A percentile compares a stretch with the other conserved stretches of the same genome.
phyloP scores from a whole-genome alignment of 169 alveolate species.

The Plasmodium fragile region DNA sequence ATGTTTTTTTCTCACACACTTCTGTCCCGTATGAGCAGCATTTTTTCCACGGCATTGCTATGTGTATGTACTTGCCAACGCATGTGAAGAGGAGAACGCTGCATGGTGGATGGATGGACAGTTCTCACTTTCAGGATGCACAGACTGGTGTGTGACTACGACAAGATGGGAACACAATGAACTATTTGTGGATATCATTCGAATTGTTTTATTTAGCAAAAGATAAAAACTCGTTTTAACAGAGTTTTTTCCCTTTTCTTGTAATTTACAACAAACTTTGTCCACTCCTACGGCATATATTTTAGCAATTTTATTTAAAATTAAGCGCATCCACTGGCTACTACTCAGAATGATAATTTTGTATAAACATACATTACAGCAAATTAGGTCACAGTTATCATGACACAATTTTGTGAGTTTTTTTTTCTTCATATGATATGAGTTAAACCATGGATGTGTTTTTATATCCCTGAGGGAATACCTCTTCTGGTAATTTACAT shows the following conservation, averaged over 20 bases:
- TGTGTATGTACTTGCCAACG: not conserved
- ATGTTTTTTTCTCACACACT: not conserved
- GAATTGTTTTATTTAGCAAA: constrained; percentile 36
- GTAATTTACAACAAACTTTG: not conserved
- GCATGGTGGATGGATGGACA: not conserved
- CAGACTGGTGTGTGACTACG: not conserved
- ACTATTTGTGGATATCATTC: constrained; percentile 7
- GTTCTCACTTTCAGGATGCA: not conserved
- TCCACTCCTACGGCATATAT: not conserved
- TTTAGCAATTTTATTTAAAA: constrained; percentile 36
- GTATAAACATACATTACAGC: constrained; percentile 47
- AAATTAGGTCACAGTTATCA: constrained; percentile 24
- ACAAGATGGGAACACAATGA: constrained; percentile 11
- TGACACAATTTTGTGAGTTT: not conserved
- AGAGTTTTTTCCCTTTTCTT: constrained; percentile 14
- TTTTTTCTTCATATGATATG: constrained; percentile 18
- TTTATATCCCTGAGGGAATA: constrained; percentile 24
- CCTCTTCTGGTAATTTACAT: constrained; percentile 57
- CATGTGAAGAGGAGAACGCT: not conserved
- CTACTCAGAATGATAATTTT: constrained; percentile 4
- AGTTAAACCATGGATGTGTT: constrained; percentile 51
- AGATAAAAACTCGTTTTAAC: constrained; percentile 46
- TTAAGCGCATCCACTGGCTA: constrained; percentile 11
- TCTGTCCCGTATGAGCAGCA: no score
- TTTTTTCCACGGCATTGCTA: not conserved